Evolutionary conservation across 208 protist species (phyloP), one percentile per base, ranked within the genome.

Genomic region (Leishmania arabica): DNA sequence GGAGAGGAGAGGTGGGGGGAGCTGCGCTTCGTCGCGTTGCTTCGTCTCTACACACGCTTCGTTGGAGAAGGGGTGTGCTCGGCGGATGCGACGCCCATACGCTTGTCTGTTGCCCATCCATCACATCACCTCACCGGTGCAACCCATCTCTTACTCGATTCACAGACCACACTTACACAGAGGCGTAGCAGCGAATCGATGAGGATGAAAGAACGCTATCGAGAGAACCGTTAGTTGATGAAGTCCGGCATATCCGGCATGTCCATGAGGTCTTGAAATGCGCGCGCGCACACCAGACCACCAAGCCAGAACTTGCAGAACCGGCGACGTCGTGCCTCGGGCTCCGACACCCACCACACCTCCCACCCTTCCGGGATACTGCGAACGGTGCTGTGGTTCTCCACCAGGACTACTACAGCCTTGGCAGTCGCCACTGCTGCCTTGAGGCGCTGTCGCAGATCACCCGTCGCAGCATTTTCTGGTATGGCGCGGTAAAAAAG

Each of bases 211-310:
- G 49, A 73, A 27, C 8, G 2, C 21, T 37, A 31, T 73, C 40
- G 34, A 34, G 40, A 54, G 27, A 2, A 53, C 0, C 11, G 27
- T 73, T 86, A 94, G 58, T 92, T 89, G 34, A 93, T 77, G 74
- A 95, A 77, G 64, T 95, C 86, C 13, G 92, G 92, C 92, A 96
- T 96, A 17, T 96, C 92, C 3, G 92, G 92, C 92, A 96, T 96
- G 42, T 96, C 90, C 68, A 93, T 83, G 42, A 94, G 74, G 76
- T 96, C 92, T 77, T 96, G 86, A 37, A 96, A 82, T 11, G 87
- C 79, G 34, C 92, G 89, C 4, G 81, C 85, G 21, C 83, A 81
- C 31, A 87, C 42, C 15, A 96, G 86, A 0, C 83, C 80, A 9
- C 82, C 72, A 21, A 91, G 53, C 92, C 92, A 96, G 62, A 93